These are phyloP conservation scores for Hanseniaspora taiwanica DNA, from an alignment of 805 yeast genomes.

Conservation along the genomic window DNA sequence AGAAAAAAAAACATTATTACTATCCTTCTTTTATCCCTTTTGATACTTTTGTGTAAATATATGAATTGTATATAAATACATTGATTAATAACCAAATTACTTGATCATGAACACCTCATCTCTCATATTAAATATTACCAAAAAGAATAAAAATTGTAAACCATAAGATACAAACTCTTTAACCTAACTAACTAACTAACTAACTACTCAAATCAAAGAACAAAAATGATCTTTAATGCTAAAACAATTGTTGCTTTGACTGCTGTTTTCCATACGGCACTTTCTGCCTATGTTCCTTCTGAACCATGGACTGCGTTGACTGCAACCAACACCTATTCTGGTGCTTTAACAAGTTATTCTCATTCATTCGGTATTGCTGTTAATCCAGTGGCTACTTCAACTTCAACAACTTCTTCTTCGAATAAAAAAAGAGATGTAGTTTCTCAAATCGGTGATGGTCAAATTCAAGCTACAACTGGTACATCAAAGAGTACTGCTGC, in stretches of 20 bases:
- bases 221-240: conserved; percentile 10
- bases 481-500: conserved; percentile 23
- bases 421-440: conserved; percentile 27
- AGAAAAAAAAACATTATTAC: no score
- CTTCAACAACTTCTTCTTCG: conserved; percentile 17
- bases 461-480: conserved; percentile 10
- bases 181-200: neutral
- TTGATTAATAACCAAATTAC: no score
- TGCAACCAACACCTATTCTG: conserved; percentile 40
- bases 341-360: conserved; percentile 44
- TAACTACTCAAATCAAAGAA: neutral
- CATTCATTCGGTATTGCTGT: conserved; percentile 58
- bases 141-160: no score
- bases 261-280: conserved; percentile 30
- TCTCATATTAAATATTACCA: no score
- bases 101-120: no score
- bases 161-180: no score
- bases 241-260: conserved; percentile 19
- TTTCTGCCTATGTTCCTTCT: conserved; percentile 49
- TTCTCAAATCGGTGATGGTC: conserved; percentile 25
- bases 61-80: no score
- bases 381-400: conserved; percentile 29
- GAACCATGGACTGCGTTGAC: conserved; percentile 61
- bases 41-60: no score
- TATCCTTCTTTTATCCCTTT: no score